Percentiles rank a stretch among this genome's conserved stretches.
Conservation (phyloP, 768 basidiomycete genomes). For the Cystofilobasidium bisporidii region DNA sequence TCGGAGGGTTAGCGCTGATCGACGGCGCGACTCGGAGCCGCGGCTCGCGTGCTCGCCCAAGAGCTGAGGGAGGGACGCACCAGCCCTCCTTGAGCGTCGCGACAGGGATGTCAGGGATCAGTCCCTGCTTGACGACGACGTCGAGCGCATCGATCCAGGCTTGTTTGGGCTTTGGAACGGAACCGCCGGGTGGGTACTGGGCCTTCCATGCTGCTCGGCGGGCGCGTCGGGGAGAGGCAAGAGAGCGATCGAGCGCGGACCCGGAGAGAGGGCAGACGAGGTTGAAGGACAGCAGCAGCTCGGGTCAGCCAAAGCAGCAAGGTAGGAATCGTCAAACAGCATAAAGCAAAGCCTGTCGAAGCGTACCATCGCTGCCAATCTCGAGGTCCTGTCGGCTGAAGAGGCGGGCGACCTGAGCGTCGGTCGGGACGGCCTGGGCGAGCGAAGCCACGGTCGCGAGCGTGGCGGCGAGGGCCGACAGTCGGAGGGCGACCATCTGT, state of each 20-base stretch:
- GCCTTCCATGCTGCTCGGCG: background rate
- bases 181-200: background rate
- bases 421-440: background rate
- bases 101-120: constrained; percentile 59
- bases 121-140: constrained; percentile 56
- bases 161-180: constrained; percentile 28
- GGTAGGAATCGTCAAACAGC: too few relatives aligned
- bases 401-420: background rate
- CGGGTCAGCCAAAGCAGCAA: too few relatives aligned
- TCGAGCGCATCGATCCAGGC: constrained; percentile 65
- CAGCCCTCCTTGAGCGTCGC: constrained; percentile 41
- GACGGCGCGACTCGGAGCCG: too few relatives aligned
- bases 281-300: too few relatives aligned
- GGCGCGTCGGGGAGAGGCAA: too few relatives aligned
- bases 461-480: background rate
- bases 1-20: too few relatives aligned
- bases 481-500: background rate
- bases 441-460: background rate
- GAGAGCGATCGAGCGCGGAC: too few relatives aligned
- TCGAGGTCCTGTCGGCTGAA: background rate
- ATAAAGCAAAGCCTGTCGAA: too few relatives aligned
- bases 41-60: background rate
- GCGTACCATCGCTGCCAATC: background rate
- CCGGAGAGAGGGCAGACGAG: too few relatives aligned
- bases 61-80: background rate